These are phyloP conservation scores for Podila verticillata DNA, from an alignment of 192 early-diverging fungal genomes.

Conservation along the genomic window DNA sequence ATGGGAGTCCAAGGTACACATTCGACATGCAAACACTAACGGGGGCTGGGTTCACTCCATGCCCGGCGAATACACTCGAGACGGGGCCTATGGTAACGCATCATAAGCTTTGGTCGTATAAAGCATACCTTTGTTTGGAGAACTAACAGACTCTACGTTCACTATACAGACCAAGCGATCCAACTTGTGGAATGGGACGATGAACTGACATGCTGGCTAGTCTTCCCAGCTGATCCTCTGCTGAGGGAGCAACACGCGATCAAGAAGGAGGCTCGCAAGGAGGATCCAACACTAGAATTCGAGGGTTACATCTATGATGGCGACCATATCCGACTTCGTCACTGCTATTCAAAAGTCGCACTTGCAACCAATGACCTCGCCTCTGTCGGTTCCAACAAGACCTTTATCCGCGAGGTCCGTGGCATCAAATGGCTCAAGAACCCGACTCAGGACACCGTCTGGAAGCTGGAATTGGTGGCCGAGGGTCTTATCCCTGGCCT, in stretches of 20 bases:
- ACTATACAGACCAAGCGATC: conserved; percentile 21
- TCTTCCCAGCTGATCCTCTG: conserved; percentile 29
- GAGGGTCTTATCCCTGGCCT: conserved; percentile 29
- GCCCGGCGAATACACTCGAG: conserved; percentile 65
- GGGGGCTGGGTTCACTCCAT: conserved; percentile 86
- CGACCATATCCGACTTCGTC: conserved; percentile 32
- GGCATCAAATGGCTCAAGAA: conserved; percentile 25
- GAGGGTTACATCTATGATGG: conserved; percentile 39
- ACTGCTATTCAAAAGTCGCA: conserved; percentile 38
- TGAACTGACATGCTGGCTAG: conserved; percentile 43
- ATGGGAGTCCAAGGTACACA: conserved; percentile 67
- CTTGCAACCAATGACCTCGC: conserved; percentile 32
- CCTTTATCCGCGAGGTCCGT: conserved; percentile 27
- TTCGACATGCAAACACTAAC: conserved; percentile 75
- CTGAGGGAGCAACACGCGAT: conserved; percentile 13
- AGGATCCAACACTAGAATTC: conserved; percentile 18
- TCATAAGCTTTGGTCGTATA: conserved; percentile 11
- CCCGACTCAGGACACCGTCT: conserved; percentile 26
- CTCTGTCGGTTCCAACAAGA: conserved; percentile 40
- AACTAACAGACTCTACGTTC: neutral
- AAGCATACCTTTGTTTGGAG: neutral
- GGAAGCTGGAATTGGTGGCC: conserved; percentile 36
- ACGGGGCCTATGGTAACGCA: conserved; percentile 69
- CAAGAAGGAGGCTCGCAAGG: conserved; percentile 14
- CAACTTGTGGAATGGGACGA: conserved; percentile 51